These are phyloP conservation scores for Pseudoperonospora humuli DNA, from an alignment of 352 stramenopile species.

Conservation along the genomic window DNA sequence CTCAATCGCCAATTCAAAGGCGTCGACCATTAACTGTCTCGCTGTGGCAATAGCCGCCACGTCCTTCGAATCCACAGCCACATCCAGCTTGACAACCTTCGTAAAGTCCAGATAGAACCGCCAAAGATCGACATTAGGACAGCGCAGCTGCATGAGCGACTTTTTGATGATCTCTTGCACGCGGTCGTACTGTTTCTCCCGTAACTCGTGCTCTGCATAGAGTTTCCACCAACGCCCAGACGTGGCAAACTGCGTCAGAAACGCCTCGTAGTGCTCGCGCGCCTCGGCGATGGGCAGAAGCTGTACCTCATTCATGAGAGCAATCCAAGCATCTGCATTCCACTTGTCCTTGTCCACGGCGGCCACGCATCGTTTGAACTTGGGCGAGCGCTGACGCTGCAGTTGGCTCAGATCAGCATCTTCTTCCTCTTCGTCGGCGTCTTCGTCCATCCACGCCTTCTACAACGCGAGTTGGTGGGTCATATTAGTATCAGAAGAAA, in stretches of 20 bases:
- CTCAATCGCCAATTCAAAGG: slow-evolving; percentile 76
- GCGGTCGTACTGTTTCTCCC: slow-evolving; percentile 79
- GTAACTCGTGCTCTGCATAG: slow-evolving; percentile 78
- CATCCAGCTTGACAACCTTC: slow-evolving; percentile 76
- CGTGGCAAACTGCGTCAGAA: slow-evolving; percentile 61
- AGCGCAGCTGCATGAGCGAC: slow-evolving; percentile 79
- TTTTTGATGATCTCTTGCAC: slow-evolving; percentile 86
- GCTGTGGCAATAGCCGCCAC: slow-evolving; percentile 44
- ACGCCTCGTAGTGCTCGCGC: slow-evolving; percentile 70
- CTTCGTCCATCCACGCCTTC: slow-evolving; percentile 73
- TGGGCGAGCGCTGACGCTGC: slow-evolving; percentile 35
- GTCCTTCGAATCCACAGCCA: slow-evolving; percentile 58
- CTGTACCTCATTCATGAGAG: slow-evolving; percentile 74
- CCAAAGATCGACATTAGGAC: slow-evolving; percentile 79
- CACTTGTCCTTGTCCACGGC: slow-evolving; percentile 52
- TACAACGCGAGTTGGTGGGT: slow-evolving; percentile 12
- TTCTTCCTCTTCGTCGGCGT: slow-evolving; percentile 77
- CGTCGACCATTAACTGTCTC: slow-evolving; percentile 75
- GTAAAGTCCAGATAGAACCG: slow-evolving; percentile 85
- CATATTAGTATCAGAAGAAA: not conserved
- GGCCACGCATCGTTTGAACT: slow-evolving; percentile 52
- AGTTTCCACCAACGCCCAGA: slow-evolving; percentile 83
- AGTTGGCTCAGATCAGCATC: slow-evolving; percentile 69
- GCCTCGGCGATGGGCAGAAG: slow-evolving; percentile 53
- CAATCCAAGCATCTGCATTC: slow-evolving; percentile 74